Percentiles rank a stretch among this genome's conserved stretches.
These are phyloP conservation scores for Psilocybe tampanensis DNA, from an alignment of 768 basidiomycete species.

Conservation along the genomic window DNA sequence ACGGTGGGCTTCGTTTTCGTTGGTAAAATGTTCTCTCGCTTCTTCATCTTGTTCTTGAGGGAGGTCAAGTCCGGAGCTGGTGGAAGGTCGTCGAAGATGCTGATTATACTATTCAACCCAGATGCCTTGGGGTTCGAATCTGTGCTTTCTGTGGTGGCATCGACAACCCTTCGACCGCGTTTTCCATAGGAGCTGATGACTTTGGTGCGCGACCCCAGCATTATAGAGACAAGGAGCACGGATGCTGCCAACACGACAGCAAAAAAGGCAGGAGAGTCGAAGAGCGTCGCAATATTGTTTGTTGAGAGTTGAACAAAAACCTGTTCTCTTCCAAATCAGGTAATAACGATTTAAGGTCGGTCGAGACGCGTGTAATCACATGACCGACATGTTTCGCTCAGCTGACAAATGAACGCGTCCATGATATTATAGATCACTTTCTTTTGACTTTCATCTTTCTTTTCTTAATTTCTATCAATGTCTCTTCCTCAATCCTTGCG, in stretches of 20 bases:
- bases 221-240: slow-evolving; percentile 26
- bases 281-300: slow-evolving; percentile 11
- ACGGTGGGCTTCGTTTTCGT: slow-evolving; percentile 31
- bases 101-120: slow-evolving; percentile 30
- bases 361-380: slow-evolving; percentile 15
- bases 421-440: neutral
- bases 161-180: slow-evolving; percentile 62
- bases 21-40: slow-evolving; percentile 41
- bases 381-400: neutral
- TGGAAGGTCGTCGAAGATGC: slow-evolving; percentile 48
- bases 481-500: slow-evolving; percentile 75
- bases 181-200: slow-evolving; percentile 69
- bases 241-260: slow-evolving; percentile 5
- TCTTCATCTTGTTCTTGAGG: slow-evolving; percentile 49
- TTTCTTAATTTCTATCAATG: slow-evolving; percentile 38
- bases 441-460: neutral
- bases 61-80: slow-evolving; percentile 39
- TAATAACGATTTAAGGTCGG: slow-evolving; percentile 1
- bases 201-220: slow-evolving; percentile 66
- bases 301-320: neutral
- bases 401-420: slow-evolving; percentile 6
- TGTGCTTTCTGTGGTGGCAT: slow-evolving; percentile 31
- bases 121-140: slow-evolving; percentile 21
- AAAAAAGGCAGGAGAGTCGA: slow-evolving; percentile 2
- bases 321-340: slow-evolving; percentile 12